Base-by-base conservation (phyloP, 192 early-diverging fungal species). In the Mortierella hygrophila region DNA sequence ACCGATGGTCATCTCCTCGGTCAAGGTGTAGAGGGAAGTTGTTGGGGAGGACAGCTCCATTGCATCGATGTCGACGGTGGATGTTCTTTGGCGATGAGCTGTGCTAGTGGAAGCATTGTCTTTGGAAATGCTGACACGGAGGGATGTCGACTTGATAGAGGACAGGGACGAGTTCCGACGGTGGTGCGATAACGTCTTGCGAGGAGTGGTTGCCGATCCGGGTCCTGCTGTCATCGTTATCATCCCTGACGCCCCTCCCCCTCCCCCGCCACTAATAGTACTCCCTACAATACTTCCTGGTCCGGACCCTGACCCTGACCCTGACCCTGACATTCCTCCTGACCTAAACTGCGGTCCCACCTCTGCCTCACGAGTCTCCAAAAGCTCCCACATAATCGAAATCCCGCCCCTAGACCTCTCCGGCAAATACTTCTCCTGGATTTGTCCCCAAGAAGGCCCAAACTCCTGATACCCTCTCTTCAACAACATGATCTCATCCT, bases 361-460 rank as follows among this genome's bases (percentile, higher is more conserved):
- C 41, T 83, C 82, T 6, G 82, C 44, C 65, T 77, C 76, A 8
- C 84, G 74, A 2, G 79, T 74, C 37, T 86, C 84, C 26, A 86
- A 60, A 0, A 86, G 68, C 23, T 81, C 72, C 84, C 84, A 86
- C 84, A 86, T 86, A 29, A 78, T 86, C 0, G 84, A 81, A 7
- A 86, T 86, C 5, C 84, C 79, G 3, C 79, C 84, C 8, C 75
- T 46, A 3, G 84, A 86, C 23, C 79, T 71, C 41, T 86, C 84
- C 0, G 84, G 84, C 4, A 86, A 23, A 49, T 86, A 86, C 52
- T 86, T 86, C 60, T 86, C 84, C 57, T 86, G 84, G 49, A 86
- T 86, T 47, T 86, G 78, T 16, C 79, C 79, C 84, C 84, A 86
- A n/a, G 79, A 81, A 0, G 84, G 84, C 6, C 84, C 79, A 78